Percentiles rank a stretch among this genome's conserved stretches.
Evolutionary conservation across 257 asterid species (phyloP).

Genomic region (Ajuga chamaepitys): DNA sequence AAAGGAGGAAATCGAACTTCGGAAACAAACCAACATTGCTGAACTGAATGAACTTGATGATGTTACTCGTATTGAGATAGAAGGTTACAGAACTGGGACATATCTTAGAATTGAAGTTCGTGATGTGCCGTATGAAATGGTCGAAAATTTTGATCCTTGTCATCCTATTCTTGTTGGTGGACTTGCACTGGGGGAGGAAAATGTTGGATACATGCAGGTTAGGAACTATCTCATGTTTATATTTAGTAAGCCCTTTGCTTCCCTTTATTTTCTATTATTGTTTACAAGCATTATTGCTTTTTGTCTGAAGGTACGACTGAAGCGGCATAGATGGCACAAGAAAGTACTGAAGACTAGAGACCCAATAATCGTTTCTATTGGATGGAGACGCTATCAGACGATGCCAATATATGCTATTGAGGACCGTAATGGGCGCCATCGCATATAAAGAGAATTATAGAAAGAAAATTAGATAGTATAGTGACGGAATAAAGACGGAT

Average conservation of each 20-base stretch:
- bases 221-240: conserved; percentile 6
- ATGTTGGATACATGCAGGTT: conserved; percentile 97
- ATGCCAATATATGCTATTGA: conserved; percentile 84
- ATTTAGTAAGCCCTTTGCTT: background rate
- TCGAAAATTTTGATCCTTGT: conserved; percentile 84
- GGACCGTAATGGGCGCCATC: conserved; percentile 85
- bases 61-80: conserved; percentile 69
- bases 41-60: conserved; percentile 92
- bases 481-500: too few relatives aligned
- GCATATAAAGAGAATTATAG: too few relatives aligned
- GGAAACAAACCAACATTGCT: conserved; percentile 67
- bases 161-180: conserved; percentile 96
- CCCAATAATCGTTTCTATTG: conserved; percentile 91
- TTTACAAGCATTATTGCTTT: background rate
- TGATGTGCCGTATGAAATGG: conserved; percentile 89
- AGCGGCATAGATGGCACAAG: conserved; percentile 98
- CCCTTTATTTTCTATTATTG: background rate
- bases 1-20: conserved; percentile 85
- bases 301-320: conserved; percentile 61
- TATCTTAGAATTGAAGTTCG: conserved; percentile 85
- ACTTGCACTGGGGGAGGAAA: conserved; percentile 83
- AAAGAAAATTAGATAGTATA: too few relatives aligned
- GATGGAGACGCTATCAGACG: conserved; percentile 99
- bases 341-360: conserved; percentile 94
- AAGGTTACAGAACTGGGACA: conserved; percentile 86